A percentile compares a stretch with the other conserved stretches of the same genome.
phyloP scores from a whole-genome alignment of 306 rosid genomes.

The Oxytropis ochrocephala region DNA sequence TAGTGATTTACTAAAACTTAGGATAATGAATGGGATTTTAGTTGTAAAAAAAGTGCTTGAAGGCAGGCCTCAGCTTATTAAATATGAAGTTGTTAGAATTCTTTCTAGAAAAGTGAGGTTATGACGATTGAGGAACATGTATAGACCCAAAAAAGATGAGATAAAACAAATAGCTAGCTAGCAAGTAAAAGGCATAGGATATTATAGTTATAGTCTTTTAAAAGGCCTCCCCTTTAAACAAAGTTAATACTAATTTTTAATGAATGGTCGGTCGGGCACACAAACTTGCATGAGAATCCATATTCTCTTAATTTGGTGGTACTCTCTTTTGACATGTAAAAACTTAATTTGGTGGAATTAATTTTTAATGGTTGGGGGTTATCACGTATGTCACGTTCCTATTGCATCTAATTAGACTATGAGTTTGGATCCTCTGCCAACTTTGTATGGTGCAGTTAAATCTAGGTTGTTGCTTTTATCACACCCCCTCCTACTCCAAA shows the following conservation, averaged over 20 bases:
- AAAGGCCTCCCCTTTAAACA: neutral
- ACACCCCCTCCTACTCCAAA: no score
- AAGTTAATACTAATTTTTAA: neutral
- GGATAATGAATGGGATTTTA: neutral
- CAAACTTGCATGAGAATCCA: conserved; percentile 22
- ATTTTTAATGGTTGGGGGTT: no score
- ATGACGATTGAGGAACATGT: neutral
- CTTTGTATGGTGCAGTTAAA: no score
- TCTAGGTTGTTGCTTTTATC: no score
- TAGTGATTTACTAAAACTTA: neutral
- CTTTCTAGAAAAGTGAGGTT: neutral
- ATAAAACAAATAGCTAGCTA: conserved; percentile 6
- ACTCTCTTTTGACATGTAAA: conserved; percentile 1
- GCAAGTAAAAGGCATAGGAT: conserved; percentile 7
- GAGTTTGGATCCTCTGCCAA: no score
- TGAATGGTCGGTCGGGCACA: conserved; percentile 23
- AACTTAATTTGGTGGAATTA: no score
- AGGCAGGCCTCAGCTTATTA: neutral
- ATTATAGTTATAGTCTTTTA: conserved; percentile 12
- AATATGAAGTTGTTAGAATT: neutral
- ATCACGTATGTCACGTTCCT: no score
- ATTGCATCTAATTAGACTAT: no score
- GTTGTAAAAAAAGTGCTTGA: neutral
- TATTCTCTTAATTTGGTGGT: conserved; percentile 1
- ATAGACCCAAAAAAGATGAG: neutral